phyloP scores from a whole-genome alignment of 768 basidiomycete genomes.

The Kwoniella newhampshirensis region DNA sequence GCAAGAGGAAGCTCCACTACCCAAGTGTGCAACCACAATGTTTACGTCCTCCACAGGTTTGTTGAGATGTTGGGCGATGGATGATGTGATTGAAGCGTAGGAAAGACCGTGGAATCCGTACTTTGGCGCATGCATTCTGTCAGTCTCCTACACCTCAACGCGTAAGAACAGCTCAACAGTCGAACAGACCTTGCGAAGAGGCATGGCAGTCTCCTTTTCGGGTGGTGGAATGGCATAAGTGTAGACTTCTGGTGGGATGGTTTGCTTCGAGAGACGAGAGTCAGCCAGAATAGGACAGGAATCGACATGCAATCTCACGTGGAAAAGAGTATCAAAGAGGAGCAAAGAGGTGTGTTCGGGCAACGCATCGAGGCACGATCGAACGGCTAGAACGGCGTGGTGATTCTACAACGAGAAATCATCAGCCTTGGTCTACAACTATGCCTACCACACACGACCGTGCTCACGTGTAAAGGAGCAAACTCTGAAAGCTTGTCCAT shows the following conservation, averaged over 20 bases:
- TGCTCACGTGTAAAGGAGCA: conserved; percentile 67
- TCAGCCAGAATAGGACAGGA: not conserved
- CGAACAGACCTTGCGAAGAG: conserved; percentile 63
- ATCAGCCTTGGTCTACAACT: conserved; percentile 29
- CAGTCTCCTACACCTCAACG: too few species aligned
- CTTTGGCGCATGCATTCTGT: conserved; percentile 12
- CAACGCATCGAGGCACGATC: conserved; percentile 62
- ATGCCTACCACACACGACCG: not conserved
- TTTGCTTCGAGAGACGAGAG: conserved; percentile 62
- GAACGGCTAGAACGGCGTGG: conserved; percentile 55
- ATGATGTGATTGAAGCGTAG: conserved; percentile 64
- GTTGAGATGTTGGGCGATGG: conserved; percentile 62
- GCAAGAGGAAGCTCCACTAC: conserved; percentile 84
- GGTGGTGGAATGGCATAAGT: conserved; percentile 67
- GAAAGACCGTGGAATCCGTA: conserved; percentile 83
- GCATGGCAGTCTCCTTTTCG: conserved; percentile 63
- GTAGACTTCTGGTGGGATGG: conserved; percentile 72
- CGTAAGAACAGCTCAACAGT: not conserved
- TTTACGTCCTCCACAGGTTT: conserved; percentile 63
- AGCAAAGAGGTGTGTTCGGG: conserved; percentile 72
- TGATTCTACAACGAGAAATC: conserved; percentile 49
- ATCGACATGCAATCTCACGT: conserved; percentile 25
- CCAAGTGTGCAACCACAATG: conserved; percentile 80
- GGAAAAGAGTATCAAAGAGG: conserved; percentile 76
- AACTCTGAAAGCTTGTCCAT: conserved; percentile 65